A percentile compares a stretch with the other conserved stretches of the same genome.
Evolutionary conservation across 2,329 filamentous ascomycete species (phyloP).

Genomic region (Aureobasidium lini): DNA sequence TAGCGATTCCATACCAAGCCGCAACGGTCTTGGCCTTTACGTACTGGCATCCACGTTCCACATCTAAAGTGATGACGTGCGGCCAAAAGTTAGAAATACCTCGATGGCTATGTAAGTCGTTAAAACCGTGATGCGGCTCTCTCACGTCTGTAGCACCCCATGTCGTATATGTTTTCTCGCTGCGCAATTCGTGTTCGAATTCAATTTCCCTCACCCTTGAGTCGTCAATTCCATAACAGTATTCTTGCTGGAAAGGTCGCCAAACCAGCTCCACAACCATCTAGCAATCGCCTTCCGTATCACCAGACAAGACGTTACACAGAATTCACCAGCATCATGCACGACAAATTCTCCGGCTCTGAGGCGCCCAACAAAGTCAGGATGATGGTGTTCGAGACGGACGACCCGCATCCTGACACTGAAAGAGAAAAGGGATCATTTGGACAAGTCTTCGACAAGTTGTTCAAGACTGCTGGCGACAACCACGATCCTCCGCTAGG

Average conservation of each 20-base stretch:
- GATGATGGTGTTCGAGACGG: slow-evolving; percentile 52
- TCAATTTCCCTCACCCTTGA: neutral
- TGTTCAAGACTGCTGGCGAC: slow-evolving; percentile 46
- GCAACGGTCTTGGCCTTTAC: slow-evolving; percentile 12
- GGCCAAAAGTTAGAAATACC: neutral
- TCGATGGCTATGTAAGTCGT: neutral
- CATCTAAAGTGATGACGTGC: neutral
- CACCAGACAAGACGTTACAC: neutral
- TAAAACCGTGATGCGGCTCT: neutral
- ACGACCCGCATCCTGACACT: slow-evolving; percentile 47
- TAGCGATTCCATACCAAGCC: slow-evolving; percentile 5
- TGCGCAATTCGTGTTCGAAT: neutral
- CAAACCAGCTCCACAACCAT: neutral
- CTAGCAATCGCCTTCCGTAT: neutral
- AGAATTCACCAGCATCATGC: neutral
- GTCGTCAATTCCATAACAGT: neutral
- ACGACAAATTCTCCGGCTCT: slow-evolving; percentile 7
- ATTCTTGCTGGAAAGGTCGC: neutral
- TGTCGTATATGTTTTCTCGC: neutral
- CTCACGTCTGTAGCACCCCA: neutral
- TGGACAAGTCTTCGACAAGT: slow-evolving; percentile 45
- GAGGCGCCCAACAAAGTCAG: slow-evolving; percentile 9
- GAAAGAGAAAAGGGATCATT: slow-evolving; percentile 45
- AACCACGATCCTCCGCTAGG: slow-evolving; percentile 47
- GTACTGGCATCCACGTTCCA: neutral